Evolutionary conservation across 2,329 filamentous ascomycete genomes (phyloP), one percentile per base, ranked within the genome.

Genomic region (Aureobasidium uvarum): DNA sequence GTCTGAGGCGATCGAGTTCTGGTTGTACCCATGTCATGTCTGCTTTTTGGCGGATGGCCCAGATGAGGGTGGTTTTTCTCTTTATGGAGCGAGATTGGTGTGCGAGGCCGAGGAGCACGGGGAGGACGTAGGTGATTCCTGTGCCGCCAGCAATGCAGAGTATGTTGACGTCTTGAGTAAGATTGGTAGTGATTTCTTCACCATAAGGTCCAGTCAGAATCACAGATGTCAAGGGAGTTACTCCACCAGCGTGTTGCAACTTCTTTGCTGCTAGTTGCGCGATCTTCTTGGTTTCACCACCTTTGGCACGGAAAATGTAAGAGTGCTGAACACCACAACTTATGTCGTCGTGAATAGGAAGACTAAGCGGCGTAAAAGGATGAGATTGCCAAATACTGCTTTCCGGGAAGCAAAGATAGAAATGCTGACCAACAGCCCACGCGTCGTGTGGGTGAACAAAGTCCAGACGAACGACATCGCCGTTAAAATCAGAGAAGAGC

Each of bases 301-400:
- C 68, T 25, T 74, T 72, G 10, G 72, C 75, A 28, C 76, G 73
- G 31, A 79, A 67, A 58, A 78, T 67, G 62, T 79, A 78, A 5
- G 71, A 73, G 39, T 72, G 70, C n/a, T 75, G 71, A 6, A 69
- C 31, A 36, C 66, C 62, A 16, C 62, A 68, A 4, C 50, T 55
- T 7, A 51, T 52, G 8, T 76, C 80, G 16, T 63, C 60, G 41
- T 71, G 69, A 10, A 63, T 23, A 75, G 62, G 86, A 0, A 83
- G 73, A 62, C 82, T 86, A 10, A 86, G 77, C 0, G 86, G 85
- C 0, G 87, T 90, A 71, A 91, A 89, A 0, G 89, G 89, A 70
- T 91, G 89, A 0, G 86, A 86, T 74, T 91, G 88, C 86, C 87
- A 91, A 69, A 91, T 82, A 69, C 83, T 87, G 43, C 85, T 79